A percentile compares a stretch with the other conserved stretches of the same genome.
These are phyloP conservation scores for Cyclotella atomus DNA, from an alignment of 108 stramenopile genomes.

Conservation along the genomic window DNA sequence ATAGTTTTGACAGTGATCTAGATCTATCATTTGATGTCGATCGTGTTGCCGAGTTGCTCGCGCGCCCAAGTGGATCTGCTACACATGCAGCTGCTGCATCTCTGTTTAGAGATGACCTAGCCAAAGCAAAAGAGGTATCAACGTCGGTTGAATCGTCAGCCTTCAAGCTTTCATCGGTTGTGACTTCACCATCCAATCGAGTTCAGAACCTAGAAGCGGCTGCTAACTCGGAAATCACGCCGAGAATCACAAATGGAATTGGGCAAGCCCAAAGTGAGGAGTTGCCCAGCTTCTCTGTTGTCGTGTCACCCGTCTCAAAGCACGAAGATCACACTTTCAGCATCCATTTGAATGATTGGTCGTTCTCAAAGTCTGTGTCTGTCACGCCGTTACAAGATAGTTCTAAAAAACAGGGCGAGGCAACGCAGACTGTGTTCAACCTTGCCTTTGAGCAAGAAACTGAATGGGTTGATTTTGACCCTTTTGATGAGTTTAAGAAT, in stretches of 20 bases:
- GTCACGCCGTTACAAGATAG: background rate
- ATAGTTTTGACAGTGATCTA: too few relatives aligned
- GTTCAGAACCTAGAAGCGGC: background rate
- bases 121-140: too few relatives aligned
- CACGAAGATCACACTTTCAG: slow-evolving; percentile 2
- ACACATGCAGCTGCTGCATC: too few relatives aligned
- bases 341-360: background rate
- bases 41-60: too few relatives aligned
- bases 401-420: background rate
- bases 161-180: slow-evolving; percentile 2
- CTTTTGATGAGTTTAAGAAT: background rate
- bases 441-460: background rate
- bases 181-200: slow-evolving; percentile 14
- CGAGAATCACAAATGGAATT: background rate
- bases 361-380: background rate
- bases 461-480: slow-evolving; percentile 2
- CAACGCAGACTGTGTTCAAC: background rate
- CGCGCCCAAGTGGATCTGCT: too few relatives aligned
- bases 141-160: background rate
- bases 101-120: too few relatives aligned
- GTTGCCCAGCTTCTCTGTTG: background rate
- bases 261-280: background rate
- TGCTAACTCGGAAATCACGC: background rate
- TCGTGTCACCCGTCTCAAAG: slow-evolving; percentile 9
- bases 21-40: too few relatives aligned